Percentiles rank a stretch among this genome's conserved stretches.
phyloP scores from a whole-genome alignment of 306 rosid species.

The Glycyrrhiza uralensis region DNA sequence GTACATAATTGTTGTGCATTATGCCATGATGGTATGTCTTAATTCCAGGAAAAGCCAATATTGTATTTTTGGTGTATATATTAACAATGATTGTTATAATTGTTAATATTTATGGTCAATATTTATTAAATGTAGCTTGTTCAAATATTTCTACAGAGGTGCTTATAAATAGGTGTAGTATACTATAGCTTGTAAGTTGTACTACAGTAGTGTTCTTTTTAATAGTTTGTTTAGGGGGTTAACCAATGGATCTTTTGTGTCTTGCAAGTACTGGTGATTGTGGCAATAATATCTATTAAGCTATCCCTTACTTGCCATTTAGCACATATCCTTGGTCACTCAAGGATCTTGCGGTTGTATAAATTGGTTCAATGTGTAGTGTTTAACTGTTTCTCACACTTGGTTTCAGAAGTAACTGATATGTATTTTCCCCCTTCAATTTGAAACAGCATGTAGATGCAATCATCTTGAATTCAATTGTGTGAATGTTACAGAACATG shows the following conservation, averaged over 20 bases:
- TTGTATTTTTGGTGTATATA: too few relatives aligned
- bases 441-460: constrained; percentile 30
- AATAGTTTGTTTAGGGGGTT: background rate
- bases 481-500: constrained; percentile 21
- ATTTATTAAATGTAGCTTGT: too few relatives aligned
- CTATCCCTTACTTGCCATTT: constrained; percentile 8
- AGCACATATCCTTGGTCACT: background rate
- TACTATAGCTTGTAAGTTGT: too few relatives aligned
- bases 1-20: background rate
- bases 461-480: constrained; percentile 18
- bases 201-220: too few relatives aligned
- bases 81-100: too few relatives aligned
- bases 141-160: too few relatives aligned
- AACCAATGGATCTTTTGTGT: background rate
- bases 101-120: too few relatives aligned
- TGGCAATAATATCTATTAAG: background rate
- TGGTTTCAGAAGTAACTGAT: constrained; percentile 13
- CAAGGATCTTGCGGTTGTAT: constrained; percentile 5
- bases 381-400: constrained; percentile 1
- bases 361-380: background rate
- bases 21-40: background rate
- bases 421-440: background rate
- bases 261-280: background rate
- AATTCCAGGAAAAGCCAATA: background rate
- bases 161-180: too few relatives aligned